Conservation (phyloP, 2,329 filamentous ascomycete species). For the Colletotrichum paranaense region DNA sequence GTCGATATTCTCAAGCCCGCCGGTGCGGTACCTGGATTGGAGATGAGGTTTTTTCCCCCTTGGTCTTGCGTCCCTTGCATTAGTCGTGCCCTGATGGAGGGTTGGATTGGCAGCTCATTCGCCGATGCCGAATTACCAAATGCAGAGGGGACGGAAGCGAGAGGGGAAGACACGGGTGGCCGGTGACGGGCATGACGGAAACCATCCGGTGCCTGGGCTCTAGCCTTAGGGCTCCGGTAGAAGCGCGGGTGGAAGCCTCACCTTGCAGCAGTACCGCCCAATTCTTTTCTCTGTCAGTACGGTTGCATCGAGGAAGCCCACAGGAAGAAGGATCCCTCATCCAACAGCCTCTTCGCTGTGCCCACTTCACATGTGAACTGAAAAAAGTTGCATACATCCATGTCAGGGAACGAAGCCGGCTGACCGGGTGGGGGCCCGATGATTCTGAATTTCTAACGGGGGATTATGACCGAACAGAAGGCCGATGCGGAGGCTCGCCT, state of each 20-base stretch:
- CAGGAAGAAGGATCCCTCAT: neutral
- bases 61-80: slow-evolving; percentile 32
- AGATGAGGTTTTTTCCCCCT: slow-evolving; percentile 17
- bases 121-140: neutral
- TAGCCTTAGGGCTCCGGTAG: slow-evolving; percentile 16
- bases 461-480: neutral
- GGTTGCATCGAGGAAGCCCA: slow-evolving; percentile 16
- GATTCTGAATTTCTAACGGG: neutral
- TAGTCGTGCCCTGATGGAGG: slow-evolving; percentile 29
- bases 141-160: slow-evolving; percentile 29
- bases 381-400: slow-evolving; percentile 16
- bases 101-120: slow-evolving; percentile 15
- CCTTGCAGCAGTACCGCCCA: neutral
- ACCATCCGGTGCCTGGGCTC: slow-evolving; percentile 19
- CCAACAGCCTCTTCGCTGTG: neutral
- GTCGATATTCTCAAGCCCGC: neutral
- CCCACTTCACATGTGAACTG: slow-evolving; percentile 8
- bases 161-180: slow-evolving; percentile 17
- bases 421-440: neutral
- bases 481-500: neutral
- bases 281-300: neutral
- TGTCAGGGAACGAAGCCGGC: neutral
- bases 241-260: slow-evolving; percentile 8
- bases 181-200: slow-evolving; percentile 7
- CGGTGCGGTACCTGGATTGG: neutral